These are phyloP conservation scores for Ceratobasidium sp. DNA, from an alignment of 1,284 basidiomycete species.

Conservation along the genomic window DNA sequence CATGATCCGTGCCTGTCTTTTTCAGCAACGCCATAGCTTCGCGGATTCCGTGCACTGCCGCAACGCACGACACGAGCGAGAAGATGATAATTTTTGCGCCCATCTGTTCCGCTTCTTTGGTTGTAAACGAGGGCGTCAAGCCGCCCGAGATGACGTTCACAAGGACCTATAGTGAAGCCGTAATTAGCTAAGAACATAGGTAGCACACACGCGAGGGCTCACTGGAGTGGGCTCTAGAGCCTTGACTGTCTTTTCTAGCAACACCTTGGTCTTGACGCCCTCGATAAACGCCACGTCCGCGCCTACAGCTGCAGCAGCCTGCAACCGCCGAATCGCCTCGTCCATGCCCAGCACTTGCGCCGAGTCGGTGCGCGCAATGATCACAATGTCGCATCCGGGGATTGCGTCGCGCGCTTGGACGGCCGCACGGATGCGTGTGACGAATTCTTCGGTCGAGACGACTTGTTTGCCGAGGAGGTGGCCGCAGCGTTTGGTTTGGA, in stretches of 20 bases:
- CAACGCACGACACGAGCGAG: conserved; percentile 75
- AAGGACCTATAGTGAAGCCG: conserved; percentile 56
- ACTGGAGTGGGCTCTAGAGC: conserved; percentile 75
- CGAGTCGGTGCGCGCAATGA: conserved; percentile 85
- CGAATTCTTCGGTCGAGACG: conserved; percentile 78
- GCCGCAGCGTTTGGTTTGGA: conserved; percentile 84
- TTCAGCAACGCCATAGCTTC: conserved; percentile 76
- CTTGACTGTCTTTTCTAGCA: conserved; percentile 70
- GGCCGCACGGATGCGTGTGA: conserved; percentile 80
- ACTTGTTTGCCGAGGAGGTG: conserved; percentile 84
- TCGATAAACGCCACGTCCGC: conserved; percentile 89
- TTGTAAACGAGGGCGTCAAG: conserved; percentile 76
- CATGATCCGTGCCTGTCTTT: conserved; percentile 78
- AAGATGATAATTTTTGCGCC: conserved; percentile 82
- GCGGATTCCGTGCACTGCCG: conserved; percentile 75
- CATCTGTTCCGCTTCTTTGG: conserved; percentile 70
- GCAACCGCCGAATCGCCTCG: conserved; percentile 75
- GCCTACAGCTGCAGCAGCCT: conserved; percentile 76
- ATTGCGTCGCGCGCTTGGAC: conserved; percentile 75
- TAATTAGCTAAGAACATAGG: background rate
- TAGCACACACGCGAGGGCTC: background rate
- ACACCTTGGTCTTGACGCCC: conserved; percentile 75
- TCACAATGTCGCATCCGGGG: conserved; percentile 76
- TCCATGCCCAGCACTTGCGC: conserved; percentile 83
- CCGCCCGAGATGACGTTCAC: conserved; percentile 83